These are phyloP conservation scores for Chlorella sp. DNA, from an alignment of 139 green algal genomes.

Conservation along the genomic window DNA sequence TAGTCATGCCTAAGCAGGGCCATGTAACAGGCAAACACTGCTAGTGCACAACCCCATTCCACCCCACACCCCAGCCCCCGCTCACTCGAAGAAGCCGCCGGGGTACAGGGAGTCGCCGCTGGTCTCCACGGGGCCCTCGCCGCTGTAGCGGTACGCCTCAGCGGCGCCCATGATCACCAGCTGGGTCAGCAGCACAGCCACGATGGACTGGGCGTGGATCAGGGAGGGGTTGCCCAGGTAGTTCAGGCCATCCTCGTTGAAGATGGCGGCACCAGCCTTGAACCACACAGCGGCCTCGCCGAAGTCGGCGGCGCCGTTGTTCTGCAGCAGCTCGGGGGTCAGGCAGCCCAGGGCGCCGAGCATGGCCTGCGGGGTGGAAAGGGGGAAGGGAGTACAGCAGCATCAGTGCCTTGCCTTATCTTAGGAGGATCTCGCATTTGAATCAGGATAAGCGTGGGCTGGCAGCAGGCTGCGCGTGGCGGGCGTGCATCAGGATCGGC, in stretches of 20 bases:
- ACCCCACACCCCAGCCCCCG: no score
- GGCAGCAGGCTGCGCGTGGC: no score
- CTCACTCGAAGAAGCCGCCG: constrained; percentile 80
- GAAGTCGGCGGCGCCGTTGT: constrained; percentile 47
- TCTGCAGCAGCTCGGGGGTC: constrained; percentile 52
- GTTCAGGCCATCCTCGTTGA: constrained; percentile 82
- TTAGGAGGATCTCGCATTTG: no score
- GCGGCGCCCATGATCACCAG: constrained; percentile 52
- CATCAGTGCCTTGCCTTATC: no score
- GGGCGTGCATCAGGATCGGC: no score
- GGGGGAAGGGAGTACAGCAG: background rate
- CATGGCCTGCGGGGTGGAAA: constrained; percentile 52
- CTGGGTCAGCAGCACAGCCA: constrained; percentile 88
- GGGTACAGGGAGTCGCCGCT: constrained; percentile 72
- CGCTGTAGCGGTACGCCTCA: constrained; percentile 82
- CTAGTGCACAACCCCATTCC: no score
- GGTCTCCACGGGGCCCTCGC: constrained; percentile 54
- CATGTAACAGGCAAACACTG: no score
- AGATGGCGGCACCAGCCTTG: constrained; percentile 96
- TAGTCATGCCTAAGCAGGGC: no score
- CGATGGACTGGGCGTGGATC: constrained; percentile 92
- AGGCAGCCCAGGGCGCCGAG: constrained; percentile 79
- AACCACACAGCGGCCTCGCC: constrained; percentile 86
- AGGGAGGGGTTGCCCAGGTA: constrained; percentile 83
- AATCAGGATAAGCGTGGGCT: background rate